A percentile compares a stretch with the other conserved stretches of the same genome.
Evolutionary conservation across 768 basidiomycete species (phyloP).

Genomic region (Termitomyces sp.): DNA sequence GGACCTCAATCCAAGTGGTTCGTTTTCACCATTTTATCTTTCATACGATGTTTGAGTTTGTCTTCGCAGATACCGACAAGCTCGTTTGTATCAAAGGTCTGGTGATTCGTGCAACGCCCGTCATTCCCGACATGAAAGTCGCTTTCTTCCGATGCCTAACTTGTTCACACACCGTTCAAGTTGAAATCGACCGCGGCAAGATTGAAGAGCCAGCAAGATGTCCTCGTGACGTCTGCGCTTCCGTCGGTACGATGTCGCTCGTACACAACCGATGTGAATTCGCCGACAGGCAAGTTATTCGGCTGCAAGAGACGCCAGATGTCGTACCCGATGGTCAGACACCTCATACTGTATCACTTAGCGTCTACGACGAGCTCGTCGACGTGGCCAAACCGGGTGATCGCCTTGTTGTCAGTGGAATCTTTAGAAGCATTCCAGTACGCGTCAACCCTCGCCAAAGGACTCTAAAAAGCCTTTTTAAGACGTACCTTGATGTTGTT

Average conservation of each 20-base stretch:
- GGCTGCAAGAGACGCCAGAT: constrained; percentile 96
- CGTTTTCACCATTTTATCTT: constrained; percentile 11
- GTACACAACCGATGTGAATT: constrained; percentile 98
- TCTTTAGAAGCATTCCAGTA: constrained; percentile 94
- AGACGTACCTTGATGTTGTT: constrained; percentile 95
- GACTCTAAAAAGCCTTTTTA: constrained; percentile 92
- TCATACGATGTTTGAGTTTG: background rate
- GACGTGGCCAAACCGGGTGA: constrained; percentile 97
- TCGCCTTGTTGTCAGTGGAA: constrained; percentile 83
- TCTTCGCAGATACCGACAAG: constrained; percentile 86
- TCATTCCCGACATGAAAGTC: constrained; percentile 98
- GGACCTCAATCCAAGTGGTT: constrained; percentile 89
- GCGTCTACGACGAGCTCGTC: constrained; percentile 98
- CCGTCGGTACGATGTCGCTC: constrained; percentile 86
- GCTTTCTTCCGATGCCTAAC: constrained; percentile 97
- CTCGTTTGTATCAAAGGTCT: constrained; percentile 94
- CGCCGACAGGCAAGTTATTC: constrained; percentile 91
- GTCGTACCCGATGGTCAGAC: constrained; percentile 98
- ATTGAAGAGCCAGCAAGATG: constrained; percentile 91
- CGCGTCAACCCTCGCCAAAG: constrained; percentile 89
- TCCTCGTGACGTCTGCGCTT: constrained; percentile 88
- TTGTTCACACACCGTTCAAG: constrained; percentile 95
- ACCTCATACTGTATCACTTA: constrained; percentile 93
- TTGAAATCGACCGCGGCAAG: constrained; percentile 96
- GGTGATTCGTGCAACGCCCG: constrained; percentile 94